Percentiles rank a stretch among this genome's conserved stretches.
Conservation (phyloP, 2,329 filamentous ascomycete species). For the Sclerotinia sclerotiorum region DNA sequence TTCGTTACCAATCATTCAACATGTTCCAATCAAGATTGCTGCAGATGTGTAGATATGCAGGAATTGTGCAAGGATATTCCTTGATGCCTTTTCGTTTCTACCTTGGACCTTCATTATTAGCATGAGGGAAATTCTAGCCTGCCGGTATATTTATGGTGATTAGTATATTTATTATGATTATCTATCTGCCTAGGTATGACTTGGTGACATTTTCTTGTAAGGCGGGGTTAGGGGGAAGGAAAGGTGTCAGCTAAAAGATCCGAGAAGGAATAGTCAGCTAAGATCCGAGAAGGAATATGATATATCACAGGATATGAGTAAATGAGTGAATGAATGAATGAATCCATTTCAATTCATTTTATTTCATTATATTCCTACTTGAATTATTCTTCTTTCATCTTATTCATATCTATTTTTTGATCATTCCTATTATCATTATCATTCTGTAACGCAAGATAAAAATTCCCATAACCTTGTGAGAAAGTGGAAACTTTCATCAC, state of each 20-base stretch:
- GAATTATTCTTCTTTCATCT: not conserved
- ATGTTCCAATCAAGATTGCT: no score
- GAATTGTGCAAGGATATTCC: not conserved
- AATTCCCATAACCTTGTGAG: not conserved
- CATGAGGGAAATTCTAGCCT: not conserved
- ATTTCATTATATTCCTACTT: not conserved
- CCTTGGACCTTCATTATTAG: not conserved
- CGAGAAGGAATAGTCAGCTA: no score
- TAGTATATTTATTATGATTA: no score
- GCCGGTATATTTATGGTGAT: not conserved
- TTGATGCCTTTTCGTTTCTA: not conserved
- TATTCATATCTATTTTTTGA: not conserved
- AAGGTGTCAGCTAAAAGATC: no score
- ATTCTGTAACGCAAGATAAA: not conserved
- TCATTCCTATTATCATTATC: not conserved
- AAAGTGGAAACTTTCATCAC: conserved; percentile 1
- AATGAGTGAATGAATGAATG: no score
- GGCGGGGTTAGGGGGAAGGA: not conserved
- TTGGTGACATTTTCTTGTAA: not conserved
- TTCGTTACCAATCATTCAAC: no score
- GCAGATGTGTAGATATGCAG: not conserved
- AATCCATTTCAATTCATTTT: not conserved
- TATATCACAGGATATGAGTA: not conserved
- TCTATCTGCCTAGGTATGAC: not conserved
- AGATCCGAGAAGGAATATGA: not conserved